These are phyloP conservation scores for Trichoderma gamsii DNA, from an alignment of 495 filamentous ascomycete genomes.

Conservation along the genomic window DNA sequence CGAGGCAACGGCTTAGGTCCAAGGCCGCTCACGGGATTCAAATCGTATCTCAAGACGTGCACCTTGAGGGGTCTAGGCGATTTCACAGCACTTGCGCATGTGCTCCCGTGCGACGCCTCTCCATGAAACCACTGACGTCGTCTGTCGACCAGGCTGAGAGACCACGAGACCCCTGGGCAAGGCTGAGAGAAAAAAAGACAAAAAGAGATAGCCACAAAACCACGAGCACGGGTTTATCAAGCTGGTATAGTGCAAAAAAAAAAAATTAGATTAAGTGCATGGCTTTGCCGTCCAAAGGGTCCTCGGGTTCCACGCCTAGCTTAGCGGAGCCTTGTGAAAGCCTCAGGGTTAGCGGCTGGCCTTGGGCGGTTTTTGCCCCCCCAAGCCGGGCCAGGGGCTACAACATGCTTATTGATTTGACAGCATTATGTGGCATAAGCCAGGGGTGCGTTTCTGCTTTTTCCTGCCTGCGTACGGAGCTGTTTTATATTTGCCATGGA, in stretches of 20 bases:
- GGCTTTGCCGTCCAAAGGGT: background rate
- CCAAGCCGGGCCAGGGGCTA: conserved; percentile 7
- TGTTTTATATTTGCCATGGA: background rate
- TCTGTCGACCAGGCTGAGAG: background rate
- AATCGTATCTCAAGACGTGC: too few species aligned
- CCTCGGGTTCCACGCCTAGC: background rate
- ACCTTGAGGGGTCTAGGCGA: background rate
- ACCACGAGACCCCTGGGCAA: conserved; percentile 11
- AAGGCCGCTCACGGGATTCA: background rate
- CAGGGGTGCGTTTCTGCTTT: conserved; percentile 3
- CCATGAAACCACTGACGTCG: conserved; percentile 8
- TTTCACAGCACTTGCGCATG: background rate
- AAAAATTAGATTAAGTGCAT: background rate
- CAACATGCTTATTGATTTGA: conserved; percentile 8
- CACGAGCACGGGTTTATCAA: too few species aligned
- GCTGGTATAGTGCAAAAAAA: background rate
- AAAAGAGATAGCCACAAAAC: too few species aligned
- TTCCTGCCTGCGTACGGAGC: background rate
- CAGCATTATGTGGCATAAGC: conserved; percentile 7
- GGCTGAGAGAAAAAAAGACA: background rate
- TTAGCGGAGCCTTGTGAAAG: background rate
- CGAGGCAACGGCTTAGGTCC: background rate
- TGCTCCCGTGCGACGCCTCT: background rate
- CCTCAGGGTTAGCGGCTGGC: conserved; percentile 8
- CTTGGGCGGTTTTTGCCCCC: background rate